Evolutionary conservation across 306 rosid species (phyloP).

Genomic region (Astragalus glycyphyllos): DNA sequence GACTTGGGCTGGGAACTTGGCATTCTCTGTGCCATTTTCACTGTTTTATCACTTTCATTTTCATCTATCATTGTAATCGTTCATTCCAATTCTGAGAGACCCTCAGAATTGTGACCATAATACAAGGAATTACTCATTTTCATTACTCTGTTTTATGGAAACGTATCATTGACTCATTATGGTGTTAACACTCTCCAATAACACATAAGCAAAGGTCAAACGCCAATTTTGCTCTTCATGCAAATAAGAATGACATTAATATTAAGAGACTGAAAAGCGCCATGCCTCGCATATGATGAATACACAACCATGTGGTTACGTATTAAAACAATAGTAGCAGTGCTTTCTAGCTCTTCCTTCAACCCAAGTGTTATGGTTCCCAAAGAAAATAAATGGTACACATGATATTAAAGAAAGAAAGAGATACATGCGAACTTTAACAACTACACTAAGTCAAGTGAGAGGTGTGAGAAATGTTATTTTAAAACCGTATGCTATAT

Average conservation of each 20-base stretch:
- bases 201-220: conserved; percentile 20
- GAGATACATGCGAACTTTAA: conserved; percentile 33
- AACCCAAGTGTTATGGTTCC: conserved; percentile 11
- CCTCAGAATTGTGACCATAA: too few relatives aligned
- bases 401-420: conserved; percentile 30
- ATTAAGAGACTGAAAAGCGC: conserved; percentile 16
- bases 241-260: conserved; percentile 23
- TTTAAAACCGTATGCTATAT: conserved; percentile 20
- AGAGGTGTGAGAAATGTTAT: conserved; percentile 26
- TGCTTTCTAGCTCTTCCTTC: too few relatives aligned
- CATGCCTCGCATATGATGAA: conserved; percentile 26
- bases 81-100: too few relatives aligned
- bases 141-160: too few relatives aligned
- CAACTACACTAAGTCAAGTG: background rate
- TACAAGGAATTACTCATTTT: too few relatives aligned
- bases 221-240: conserved; percentile 8
- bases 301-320: conserved; percentile 22
- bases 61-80: too few relatives aligned
- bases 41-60: too few relatives aligned
- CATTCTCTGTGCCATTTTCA: too few relatives aligned
- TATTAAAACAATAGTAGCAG: conserved; percentile 11
- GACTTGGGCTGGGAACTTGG: too few relatives aligned
- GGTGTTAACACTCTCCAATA: conserved; percentile 21
- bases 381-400: conserved; percentile 38
- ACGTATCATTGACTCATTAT: too few relatives aligned